Conservation (phyloP, 495 filamentous ascomycete species). For the Letharia lupina region DNA sequence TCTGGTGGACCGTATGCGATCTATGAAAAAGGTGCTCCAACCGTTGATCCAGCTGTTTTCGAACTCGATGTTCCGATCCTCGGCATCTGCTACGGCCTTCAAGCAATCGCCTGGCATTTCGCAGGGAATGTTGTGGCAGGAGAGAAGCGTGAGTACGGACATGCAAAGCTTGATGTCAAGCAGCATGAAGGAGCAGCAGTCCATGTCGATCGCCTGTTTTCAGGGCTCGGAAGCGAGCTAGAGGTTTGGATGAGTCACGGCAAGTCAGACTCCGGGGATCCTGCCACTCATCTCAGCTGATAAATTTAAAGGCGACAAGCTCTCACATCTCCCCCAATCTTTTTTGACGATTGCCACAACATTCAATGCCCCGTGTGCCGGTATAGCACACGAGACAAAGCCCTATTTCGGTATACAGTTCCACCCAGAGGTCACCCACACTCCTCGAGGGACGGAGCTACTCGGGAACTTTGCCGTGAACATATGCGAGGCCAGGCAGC, state of each 20-base stretch:
- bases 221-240: constrained; percentile 54
- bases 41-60: constrained; percentile 72
- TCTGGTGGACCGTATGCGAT: constrained; percentile 70
- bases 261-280: background rate
- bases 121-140: constrained; percentile 67
- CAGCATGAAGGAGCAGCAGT: constrained; percentile 39
- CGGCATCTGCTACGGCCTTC: constrained; percentile 73
- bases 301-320: constrained; percentile 56
- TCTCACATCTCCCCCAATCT: constrained; percentile 57
- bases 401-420: constrained; percentile 72
- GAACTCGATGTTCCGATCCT: constrained; percentile 68
- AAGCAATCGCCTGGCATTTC: constrained; percentile 73
- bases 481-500: constrained; percentile 63
- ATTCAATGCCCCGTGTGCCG: constrained; percentile 67
- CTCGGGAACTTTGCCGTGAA: constrained; percentile 72
- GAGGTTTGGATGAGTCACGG: constrained; percentile 78
- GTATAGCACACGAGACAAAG: constrained; percentile 66
- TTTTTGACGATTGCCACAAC: constrained; percentile 70
- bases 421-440: constrained; percentile 72
- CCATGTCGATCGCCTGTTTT: constrained; percentile 66
- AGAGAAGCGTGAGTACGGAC: constrained; percentile 63
- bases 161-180: constrained; percentile 47
- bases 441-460: constrained; percentile 50
- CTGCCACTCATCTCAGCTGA: background rate
- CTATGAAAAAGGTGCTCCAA: constrained; percentile 63